A percentile compares a stretch with the other conserved stretches of the same genome.
These are phyloP conservation scores for Exophiala bonariae DNA, from an alignment of 2,329 filamentous ascomycete species.

Conservation along the genomic window DNA sequence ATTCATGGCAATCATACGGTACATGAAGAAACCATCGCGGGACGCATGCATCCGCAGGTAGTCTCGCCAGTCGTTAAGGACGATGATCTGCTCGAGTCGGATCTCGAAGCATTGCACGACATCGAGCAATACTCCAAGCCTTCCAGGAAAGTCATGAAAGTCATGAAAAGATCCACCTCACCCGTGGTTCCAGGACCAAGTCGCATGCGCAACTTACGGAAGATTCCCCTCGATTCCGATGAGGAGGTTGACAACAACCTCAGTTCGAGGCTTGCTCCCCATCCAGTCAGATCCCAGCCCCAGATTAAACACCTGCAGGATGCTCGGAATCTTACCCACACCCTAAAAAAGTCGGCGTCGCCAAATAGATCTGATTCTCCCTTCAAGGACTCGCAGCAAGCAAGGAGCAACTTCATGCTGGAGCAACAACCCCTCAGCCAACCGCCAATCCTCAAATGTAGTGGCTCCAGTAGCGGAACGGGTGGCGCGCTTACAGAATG, in stretches of 20 bases:
- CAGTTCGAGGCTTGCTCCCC: neutral
- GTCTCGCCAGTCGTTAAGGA: no score
- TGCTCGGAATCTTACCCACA: no score
- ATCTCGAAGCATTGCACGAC: neutral
- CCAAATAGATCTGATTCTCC: neutral
- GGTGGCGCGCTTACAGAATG: constrained; percentile 7
- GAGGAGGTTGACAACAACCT: constrained; percentile 11
- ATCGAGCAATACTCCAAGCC: neutral
- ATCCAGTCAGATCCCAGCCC: no score
- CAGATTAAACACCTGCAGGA: no score
- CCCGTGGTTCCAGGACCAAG: neutral
- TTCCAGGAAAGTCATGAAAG: neutral
- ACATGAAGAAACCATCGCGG: no score
- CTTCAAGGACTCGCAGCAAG: neutral
- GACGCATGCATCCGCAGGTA: no score
- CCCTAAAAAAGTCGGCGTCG: no score
- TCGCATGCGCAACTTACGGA: neutral
- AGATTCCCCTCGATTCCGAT: constrained; percentile 20
- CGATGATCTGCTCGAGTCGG: neutral
- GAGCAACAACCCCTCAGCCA: no score
- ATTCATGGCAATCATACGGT: constrained; percentile 3
- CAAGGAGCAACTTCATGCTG: no score
- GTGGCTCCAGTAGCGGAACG: constrained; percentile 4
- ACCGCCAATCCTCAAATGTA: constrained; percentile 10
- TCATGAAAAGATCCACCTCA: neutral